phyloP scores from a whole-genome alignment of 2,329 filamentous ascomycete genomes.

The Penicillium sp. region DNA sequence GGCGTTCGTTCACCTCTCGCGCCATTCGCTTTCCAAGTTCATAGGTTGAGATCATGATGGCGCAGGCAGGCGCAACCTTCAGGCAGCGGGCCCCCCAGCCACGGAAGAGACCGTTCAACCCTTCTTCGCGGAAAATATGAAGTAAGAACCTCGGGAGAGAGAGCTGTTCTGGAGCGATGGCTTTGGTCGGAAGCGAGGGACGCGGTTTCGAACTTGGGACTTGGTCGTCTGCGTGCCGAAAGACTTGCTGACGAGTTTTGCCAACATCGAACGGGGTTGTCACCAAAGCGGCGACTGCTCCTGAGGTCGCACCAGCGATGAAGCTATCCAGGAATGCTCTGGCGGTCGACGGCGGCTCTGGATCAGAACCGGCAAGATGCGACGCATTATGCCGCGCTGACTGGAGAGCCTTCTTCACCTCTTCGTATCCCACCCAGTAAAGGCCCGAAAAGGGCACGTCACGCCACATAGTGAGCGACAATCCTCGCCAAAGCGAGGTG shows the following conservation, averaged over 20 bases:
- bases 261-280: slow-evolving; percentile 97
- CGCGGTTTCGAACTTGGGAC: slow-evolving; percentile 16
- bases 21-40: slow-evolving; percentile 92
- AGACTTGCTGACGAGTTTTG: slow-evolving; percentile 89
- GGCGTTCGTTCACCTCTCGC: slow-evolving; percentile 63
- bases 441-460: slow-evolving; percentile 96
- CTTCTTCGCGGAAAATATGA: slow-evolving; percentile 87
- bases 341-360: slow-evolving; percentile 53
- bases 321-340: slow-evolving; percentile 82
- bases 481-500: slow-evolving; percentile 77
- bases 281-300: slow-evolving; percentile 76
- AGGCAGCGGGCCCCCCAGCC: slow-evolving; percentile 88
- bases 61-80: slow-evolving; percentile 92
- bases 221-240: slow-evolving; percentile 53
- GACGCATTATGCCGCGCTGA: slow-evolving; percentile 56
- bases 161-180: slow-evolving; percentile 60
- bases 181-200: slow-evolving; percentile 2
- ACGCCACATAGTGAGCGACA: slow-evolving; percentile 88
- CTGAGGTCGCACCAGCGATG: slow-evolving; percentile 74
- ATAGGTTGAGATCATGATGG: slow-evolving; percentile 98
- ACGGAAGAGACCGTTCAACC: slow-evolving; percentile 72
- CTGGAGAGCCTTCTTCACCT: slow-evolving; percentile 65
- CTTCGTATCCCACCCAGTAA: slow-evolving; percentile 98
- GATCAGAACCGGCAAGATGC: slow-evolving; percentile 45
- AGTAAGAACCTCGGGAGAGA: slow-evolving; percentile 77